These are phyloP conservation scores for Pythium sukuiense DNA, from an alignment of 352 stramenopile genomes.

Conservation along the genomic window DNA sequence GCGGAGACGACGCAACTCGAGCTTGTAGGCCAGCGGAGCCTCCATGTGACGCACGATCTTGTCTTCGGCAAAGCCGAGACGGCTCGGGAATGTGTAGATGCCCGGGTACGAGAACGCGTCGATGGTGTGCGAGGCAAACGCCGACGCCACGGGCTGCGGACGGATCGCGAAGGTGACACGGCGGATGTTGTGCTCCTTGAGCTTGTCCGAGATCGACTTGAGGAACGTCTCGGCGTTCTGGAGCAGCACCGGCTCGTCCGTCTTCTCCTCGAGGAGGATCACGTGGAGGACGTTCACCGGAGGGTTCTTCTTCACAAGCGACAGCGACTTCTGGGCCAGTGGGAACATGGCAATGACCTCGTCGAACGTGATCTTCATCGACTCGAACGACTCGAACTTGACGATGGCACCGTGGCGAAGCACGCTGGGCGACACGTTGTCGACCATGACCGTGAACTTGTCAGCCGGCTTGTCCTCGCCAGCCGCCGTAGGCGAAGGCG, in stretches of 20 bases:
- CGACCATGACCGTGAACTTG: constrained; percentile 50
- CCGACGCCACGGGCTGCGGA: constrained; percentile 39
- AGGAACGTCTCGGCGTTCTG: constrained; percentile 62
- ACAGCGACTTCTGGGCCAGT: constrained; percentile 65
- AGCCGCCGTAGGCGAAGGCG: constrained; percentile 20
- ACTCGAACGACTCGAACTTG: constrained; percentile 83
- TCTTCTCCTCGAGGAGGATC: constrained; percentile 71
- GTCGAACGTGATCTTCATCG: constrained; percentile 68
- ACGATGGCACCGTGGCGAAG: constrained; percentile 84
- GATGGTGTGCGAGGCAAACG: constrained; percentile 35
- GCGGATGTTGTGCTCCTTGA: constrained; percentile 80
- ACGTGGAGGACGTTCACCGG: constrained; percentile 87
- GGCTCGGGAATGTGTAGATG: constrained; percentile 90
- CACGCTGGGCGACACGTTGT: constrained; percentile 72
- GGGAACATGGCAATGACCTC: constrained; percentile 76
- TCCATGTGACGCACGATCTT: constrained; percentile 98
- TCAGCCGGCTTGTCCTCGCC: constrained; percentile 26
- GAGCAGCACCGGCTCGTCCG: constrained; percentile 55
- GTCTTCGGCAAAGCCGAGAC: constrained; percentile 95
- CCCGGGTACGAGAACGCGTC: constrained; percentile 83
- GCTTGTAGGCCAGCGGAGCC: constrained; percentile 96
- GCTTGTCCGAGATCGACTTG: constrained; percentile 51
- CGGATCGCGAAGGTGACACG: constrained; percentile 88
- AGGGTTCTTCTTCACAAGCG: constrained; percentile 49
- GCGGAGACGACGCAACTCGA: constrained; percentile 96